These are phyloP conservation scores for Dissophora ornata DNA, from an alignment of 192 early-diverging fungal genomes.

Conservation along the genomic window DNA sequence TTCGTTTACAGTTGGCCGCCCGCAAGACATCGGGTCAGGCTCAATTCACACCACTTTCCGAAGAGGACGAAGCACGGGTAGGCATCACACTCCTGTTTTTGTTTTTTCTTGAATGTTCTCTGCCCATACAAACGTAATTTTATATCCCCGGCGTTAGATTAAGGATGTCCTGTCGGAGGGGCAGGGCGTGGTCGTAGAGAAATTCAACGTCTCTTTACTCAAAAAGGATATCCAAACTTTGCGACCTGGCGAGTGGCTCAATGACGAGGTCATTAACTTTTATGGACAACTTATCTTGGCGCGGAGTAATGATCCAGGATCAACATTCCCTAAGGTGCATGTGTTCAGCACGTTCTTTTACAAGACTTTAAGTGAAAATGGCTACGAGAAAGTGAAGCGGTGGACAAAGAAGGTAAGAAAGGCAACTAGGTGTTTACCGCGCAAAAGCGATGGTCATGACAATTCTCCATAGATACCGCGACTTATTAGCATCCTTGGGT, in stretches of 20 bases:
- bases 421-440: no score
- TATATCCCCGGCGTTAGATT: neutral
- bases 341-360: conserved; percentile 96
- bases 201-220: conserved; percentile 70
- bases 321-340: conserved; percentile 73
- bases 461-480: no score
- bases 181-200: conserved; percentile 52
- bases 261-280: conserved; percentile 98
- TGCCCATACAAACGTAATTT: neutral
- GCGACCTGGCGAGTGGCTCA: conserved; percentile 82
- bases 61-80: conserved; percentile 29
- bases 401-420: conserved; percentile 81
- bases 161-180: conserved; percentile 17
- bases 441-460: no score
- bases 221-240: conserved; percentile 80
- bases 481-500: no score
- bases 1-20: conserved; percentile 10
- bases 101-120: neutral
- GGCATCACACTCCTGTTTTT: neutral
- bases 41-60: conserved; percentile 10
- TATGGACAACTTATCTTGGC: conserved; percentile 84
- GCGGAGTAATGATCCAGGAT: conserved; percentile 59
- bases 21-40: conserved; percentile 3
- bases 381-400: conserved; percentile 78
- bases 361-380: conserved; percentile 71